Conservation (phyloP, 1,284 basidiomycete genomes). For the Cronartium quercuum region DNA sequence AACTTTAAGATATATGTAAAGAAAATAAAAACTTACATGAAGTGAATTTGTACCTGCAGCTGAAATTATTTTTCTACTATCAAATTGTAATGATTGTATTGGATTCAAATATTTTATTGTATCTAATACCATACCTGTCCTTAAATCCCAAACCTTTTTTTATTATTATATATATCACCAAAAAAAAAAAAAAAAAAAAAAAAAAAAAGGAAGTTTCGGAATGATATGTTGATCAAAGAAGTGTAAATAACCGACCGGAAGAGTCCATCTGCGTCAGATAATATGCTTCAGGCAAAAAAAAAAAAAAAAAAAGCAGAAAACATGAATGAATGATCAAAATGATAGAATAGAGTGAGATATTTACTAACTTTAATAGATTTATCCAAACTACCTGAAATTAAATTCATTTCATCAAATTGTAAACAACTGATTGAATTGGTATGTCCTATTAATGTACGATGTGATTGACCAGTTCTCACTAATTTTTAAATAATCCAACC, state of each 20-base stretch:
- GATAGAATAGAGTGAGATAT: no score
- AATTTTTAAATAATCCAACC: not conserved
- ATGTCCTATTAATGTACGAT: conserved; percentile 86
- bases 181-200: conserved; percentile 14
- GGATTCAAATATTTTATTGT: conserved; percentile 85
- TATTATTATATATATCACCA: conserved; percentile 58
- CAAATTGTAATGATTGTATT: conserved; percentile 85
- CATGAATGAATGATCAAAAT: not conserved
- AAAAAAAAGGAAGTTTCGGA: no score
- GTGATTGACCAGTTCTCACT: conserved; percentile 98
- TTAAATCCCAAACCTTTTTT: conserved; percentile 69
- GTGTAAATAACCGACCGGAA: conserved; percentile 31
- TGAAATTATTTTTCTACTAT: conserved; percentile 84
- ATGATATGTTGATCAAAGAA: no score
- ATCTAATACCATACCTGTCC: conserved; percentile 79
- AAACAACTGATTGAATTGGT: conserved; percentile 87
- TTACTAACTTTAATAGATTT: conserved; percentile 74
- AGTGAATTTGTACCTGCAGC: conserved; percentile 67
- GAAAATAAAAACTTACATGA: conserved; percentile 66
- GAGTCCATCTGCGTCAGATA: not conserved
- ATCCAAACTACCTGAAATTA: conserved; percentile 85
- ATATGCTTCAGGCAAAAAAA: not conserved
- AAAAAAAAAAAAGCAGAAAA: conserved; percentile 20
- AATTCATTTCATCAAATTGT: conserved; percentile 93
- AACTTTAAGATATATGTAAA: not conserved